Percentiles rank a stretch among this genome's conserved stretches.
Evolutionary conservation across 1,284 basidiomycete genomes (phyloP).

Genomic region (Cutaneotrichosporon cyanovorans): DNA sequence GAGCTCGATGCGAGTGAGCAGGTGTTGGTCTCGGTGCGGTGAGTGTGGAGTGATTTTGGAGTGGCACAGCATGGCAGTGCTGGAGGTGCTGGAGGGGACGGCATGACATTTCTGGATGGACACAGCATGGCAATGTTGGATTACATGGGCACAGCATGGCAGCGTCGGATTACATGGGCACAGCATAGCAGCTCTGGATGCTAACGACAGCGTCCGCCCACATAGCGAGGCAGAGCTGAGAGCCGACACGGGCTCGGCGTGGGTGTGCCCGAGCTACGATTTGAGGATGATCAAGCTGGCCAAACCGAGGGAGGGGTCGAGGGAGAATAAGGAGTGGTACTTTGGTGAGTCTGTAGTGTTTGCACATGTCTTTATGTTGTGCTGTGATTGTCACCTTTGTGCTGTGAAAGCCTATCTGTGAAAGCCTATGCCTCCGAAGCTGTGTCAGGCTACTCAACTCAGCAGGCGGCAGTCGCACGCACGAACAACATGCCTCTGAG

Average conservation of each 20-base stretch:
- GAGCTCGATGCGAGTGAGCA: constrained; percentile 53
- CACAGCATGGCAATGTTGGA: no score
- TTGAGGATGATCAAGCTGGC: constrained; percentile 35
- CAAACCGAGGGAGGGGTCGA: constrained; percentile 27
- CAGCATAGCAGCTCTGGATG: not conserved
- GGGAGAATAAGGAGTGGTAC: constrained; percentile 42
- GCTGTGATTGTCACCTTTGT: no score
- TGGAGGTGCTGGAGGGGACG: no score
- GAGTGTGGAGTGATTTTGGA: constrained; percentile 23
- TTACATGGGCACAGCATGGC: no score
- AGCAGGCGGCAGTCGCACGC: no score
- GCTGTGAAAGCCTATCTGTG: no score
- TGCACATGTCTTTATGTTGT: no score
- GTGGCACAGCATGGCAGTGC: not conserved
- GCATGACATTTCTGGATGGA: no score
- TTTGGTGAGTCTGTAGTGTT: constrained; percentile 46
- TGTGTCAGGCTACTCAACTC: no score
- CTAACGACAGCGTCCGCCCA: constrained; percentile 58
- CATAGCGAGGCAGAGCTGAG: constrained; percentile 47
- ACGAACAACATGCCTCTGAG: no score
- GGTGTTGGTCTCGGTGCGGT: constrained; percentile 81
- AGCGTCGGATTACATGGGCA: no score
- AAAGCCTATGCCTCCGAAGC: no score
- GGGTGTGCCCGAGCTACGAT: constrained; percentile 35
- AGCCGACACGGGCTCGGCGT: constrained; percentile 25